Base-by-base conservation (phyloP, 2,329 filamentous ascomycete species). In the Didymellaceae sp. region DNA sequence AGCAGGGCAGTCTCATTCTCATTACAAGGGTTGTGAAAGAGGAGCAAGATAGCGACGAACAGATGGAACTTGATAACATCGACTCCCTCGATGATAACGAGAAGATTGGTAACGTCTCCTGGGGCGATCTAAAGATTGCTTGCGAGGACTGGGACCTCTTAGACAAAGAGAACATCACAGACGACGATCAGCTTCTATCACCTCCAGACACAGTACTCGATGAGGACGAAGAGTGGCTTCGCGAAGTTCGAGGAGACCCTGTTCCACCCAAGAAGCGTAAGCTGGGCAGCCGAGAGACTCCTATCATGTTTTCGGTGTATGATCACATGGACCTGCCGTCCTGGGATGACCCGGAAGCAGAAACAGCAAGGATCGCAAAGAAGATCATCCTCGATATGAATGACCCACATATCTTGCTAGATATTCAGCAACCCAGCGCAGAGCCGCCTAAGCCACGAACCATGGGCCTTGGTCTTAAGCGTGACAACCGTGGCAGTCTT, bases 121-220 rank as follows among this genome's bases (percentile, higher is more conserved):
- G 93, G 72, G 83, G 87, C 43, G 92, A 97, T 64, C 84, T 99
- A 46, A 85, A 90, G 49, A 84, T 95, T 37, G 84, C 94, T 5
- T 97, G 92, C 65, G 85, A 90, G 52, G 90, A 97, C 69, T 97
- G 91, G 89, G 86, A 89, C 46, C 74, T 85, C 14, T 80, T 85
- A 25, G 61, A 56, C 24, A 68, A 68, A 13, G 58, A 41, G 45
- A 70, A 31, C 17, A 65, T 64, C 14, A 68, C 68, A 8, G 71
- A 73, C 28, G 51, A 50, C n/a, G 62, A 64, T 8, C 52, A 58
- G n/a, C 49, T 59, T n/a, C 51, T 52, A 22, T 68, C 65, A 13
- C 64, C 62, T 25, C 63, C 63, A n/a, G 60, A 68, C 21, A 62
- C 55, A 6, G 49, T 57, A 17, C 45, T 52, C 22, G 22, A 25